Percentiles rank a stretch among this genome's conserved stretches.
Evolutionary conservation across 208 protist species (phyloP).

Genomic region (Kentomonas sorsogonicus): DNA sequence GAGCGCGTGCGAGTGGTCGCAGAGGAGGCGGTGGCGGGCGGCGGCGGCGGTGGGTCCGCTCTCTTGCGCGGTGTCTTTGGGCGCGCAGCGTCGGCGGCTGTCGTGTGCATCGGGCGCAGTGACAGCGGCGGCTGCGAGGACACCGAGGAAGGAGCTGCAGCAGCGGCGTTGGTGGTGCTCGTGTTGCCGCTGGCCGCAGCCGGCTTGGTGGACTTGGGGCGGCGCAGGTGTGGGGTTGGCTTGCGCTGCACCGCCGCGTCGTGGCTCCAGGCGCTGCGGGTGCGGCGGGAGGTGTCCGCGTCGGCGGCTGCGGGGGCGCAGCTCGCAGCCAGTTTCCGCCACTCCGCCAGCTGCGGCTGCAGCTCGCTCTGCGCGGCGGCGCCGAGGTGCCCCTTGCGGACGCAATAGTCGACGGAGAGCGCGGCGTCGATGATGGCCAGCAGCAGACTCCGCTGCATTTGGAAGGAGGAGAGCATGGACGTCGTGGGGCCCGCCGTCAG

Average conservation of each 20-base stretch:
- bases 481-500: background rate
- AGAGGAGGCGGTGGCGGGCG: no score
- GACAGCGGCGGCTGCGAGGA: constrained; percentile 5
- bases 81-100: no score
- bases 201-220: constrained; percentile 8
- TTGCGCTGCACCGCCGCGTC: constrained; percentile 35
- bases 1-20: no score
- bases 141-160: background rate
- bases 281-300: constrained; percentile 3
- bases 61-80: no score
- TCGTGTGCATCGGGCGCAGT: no score
- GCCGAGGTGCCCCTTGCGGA: constrained; percentile 20
- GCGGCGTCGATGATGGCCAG: constrained; percentile 46
- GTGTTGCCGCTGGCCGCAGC: background rate
- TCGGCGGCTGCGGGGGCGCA: constrained; percentile 27
- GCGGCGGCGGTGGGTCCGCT: no score
- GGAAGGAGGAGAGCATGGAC: background rate
- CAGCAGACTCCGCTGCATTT: constrained; percentile 24
- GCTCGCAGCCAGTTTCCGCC: constrained; percentile 23
- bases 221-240: constrained; percentile 22
- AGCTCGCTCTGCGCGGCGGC: constrained; percentile 21
- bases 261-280: constrained; percentile 19
- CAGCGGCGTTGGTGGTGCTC: background rate
- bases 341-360: constrained; percentile 21
- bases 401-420: constrained; percentile 38